Base-by-base conservation (phyloP, 495 filamentous ascomycete species). In the Xylaria palmicola region DNA sequence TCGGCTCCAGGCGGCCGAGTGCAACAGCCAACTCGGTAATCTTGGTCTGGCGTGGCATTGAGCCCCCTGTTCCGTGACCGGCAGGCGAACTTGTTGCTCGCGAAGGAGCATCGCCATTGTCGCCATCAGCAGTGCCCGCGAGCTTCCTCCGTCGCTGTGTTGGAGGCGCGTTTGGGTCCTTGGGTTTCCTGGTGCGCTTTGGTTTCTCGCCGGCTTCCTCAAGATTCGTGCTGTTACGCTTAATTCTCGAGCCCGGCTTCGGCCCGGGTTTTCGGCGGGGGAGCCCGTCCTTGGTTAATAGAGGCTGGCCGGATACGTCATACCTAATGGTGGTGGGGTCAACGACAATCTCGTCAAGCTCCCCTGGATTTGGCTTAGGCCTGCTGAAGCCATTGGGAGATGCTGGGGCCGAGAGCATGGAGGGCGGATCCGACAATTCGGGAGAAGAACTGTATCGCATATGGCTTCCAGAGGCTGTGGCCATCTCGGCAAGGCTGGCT, bases 141-240 rank as follows among this genome's bases (percentile, higher is more conserved):
- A 69, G 65, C 74, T 83, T 84, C 68, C 78, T 75, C 62, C 83
- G 83, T 44, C 82, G 75, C 64, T 76, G 79, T 19, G 74, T 68
- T 8, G 83, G 78, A 7, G 82, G 75, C 15, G 80, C 79, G 65
- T 81, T 82, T 17, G 83, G 80, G 45, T 87, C 84, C 62, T 77
- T 81, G 10, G 83, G 80, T 61, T 85, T 86, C 48, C 83, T 68
- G 10, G 78, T 73, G 54, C 80, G 80, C 51, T 81, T 80, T 43
- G 75, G 74, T 68, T 86, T 87, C 65, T 79, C 74, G 37, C 65
- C 74, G 6, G 68, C 76, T 19, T 83, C 80, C 49, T 75, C 70
- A 19, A 72, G 60, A 41, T 65, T 72, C 8, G 62, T 40, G 22
- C 67, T 67, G 7, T 64, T 65, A 60, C 77, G 77, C 48, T 78